These are phyloP conservation scores for Dovyalis caffra DNA, from an alignment of 345 rosid genomes.

Conservation along the genomic window DNA sequence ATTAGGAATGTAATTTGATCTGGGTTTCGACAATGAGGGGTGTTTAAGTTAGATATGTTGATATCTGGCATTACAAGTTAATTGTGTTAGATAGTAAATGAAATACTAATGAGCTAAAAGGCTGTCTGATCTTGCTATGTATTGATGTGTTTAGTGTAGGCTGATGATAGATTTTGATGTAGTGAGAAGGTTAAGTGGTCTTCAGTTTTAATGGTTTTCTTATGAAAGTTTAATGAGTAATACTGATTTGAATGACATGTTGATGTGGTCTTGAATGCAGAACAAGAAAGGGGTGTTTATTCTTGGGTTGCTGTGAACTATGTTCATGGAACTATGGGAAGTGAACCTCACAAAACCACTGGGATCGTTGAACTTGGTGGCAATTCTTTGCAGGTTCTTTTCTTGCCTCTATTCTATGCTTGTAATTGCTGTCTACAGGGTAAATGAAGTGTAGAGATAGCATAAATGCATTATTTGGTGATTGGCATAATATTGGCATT, in stretches of 20 bases:
- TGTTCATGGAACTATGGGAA: constrained; percentile 44
- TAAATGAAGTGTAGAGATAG: neutral
- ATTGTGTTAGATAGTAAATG: neutral
- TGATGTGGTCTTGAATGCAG: constrained; percentile 20
- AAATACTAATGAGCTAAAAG: neutral
- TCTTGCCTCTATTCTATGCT: neutral
- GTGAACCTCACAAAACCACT: constrained; percentile 35
- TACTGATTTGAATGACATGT: neutral
- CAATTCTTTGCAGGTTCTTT: constrained; percentile 44
- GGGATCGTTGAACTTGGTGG: constrained; percentile 50
- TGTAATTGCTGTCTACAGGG: neutral
- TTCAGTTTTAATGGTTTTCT: neutral
- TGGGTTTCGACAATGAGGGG: neutral
- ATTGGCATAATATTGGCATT: neutral
- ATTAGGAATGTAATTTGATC: neutral
- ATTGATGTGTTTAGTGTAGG: neutral
- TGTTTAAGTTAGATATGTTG: neutral
- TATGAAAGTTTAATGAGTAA: neutral
- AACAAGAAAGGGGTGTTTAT: constrained; percentile 39
- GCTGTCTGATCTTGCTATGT: neutral
- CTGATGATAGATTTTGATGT: neutral
- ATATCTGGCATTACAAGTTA: neutral
- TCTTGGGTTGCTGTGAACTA: constrained; percentile 50
- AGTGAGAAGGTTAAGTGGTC: neutral
- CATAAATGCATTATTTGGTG: no score